Base-by-base conservation (phyloP, 768 basidiomycete genomes). In the Roridomyces roridus region DNA sequence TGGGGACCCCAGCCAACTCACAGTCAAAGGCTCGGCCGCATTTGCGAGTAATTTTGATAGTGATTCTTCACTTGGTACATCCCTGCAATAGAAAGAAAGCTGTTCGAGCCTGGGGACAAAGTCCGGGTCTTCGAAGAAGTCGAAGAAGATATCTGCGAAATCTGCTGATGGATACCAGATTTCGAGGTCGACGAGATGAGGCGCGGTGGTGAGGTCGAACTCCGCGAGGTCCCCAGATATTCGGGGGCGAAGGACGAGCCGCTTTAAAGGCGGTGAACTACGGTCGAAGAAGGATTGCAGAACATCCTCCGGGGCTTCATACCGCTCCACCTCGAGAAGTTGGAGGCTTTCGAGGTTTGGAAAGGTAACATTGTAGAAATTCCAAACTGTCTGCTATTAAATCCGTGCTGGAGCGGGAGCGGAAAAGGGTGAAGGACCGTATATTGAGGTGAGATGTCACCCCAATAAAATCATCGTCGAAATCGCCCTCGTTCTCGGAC, bases 151-250 rank as follows among this genome's bases (percentile, higher is more conserved):
- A 3, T 2, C 1, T 6, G 24, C 5, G 15, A 39, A 50, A 6
- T 5, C 10, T 3, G 0, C 4, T 8, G n/a, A 1, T 4, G 43
- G 41, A 14, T 25, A 6, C 43, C 26, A 39, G 6, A 57, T 45
- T 25, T 57, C 48, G 24, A 57, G 43, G 9, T 57, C 34, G 15
- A 6, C 14, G 25, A 57, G 55, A 11, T 14, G 29, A 31, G 29
- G 7, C 14, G 29, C 6, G 29, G 29, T 14, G 29, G 6, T 7
- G 14, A 7, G n/a, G n/a, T n/a, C 29, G 14, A 6, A 6, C 29
- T 7, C 7, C 29, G 14, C 7, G 6, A 31, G 29, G 7, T 7
- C 29, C 6, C 7, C 14, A 31, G 14, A 14, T 31, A 6, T 14
- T 14, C 14, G 7, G 7, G 29, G 29, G 14, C 29, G 29, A 14